A percentile compares a stretch with the other conserved stretches of the same genome.
Evolutionary conservation across 1,284 basidiomycete species (phyloP).

Genomic region (Leccinum angustisporum): DNA sequence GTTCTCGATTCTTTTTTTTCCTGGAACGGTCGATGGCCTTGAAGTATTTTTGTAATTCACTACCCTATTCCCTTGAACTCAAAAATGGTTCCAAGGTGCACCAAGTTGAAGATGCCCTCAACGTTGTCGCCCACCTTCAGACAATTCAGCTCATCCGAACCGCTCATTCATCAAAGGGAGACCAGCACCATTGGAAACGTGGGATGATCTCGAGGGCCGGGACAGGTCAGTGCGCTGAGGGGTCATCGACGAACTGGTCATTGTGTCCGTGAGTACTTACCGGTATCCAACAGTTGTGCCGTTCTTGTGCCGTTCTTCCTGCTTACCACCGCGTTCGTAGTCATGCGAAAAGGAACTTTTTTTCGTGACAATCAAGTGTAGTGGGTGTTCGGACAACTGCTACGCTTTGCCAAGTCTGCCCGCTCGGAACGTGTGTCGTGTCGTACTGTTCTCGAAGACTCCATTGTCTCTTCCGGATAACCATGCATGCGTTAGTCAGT

Average conservation of each 20-base stretch:
- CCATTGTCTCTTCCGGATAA: not conserved
- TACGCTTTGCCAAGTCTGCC: slow-evolving; percentile 9
- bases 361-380: not conserved
- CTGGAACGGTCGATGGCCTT: not conserved
- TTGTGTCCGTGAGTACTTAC: not conserved
- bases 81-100: not conserved
- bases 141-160: not conserved
- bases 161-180: not conserved
- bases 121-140: not conserved
- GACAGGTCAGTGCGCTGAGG: no score
- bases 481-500: not conserved
- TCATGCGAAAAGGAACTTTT: not conserved
- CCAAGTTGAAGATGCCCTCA: not conserved
- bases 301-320: no score
- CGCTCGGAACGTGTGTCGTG: not conserved
- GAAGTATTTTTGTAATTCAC: not conserved
- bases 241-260: not conserved
- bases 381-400: not conserved
- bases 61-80: not conserved
- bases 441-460: not conserved
- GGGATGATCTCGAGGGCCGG: not conserved
- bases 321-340: not conserved
- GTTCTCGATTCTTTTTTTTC: not conserved
- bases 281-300: no score
- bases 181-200: not conserved